Evolutionary conservation across 768 basidiomycete genomes (phyloP).

Genomic region (Suillus weaverae): DNA sequence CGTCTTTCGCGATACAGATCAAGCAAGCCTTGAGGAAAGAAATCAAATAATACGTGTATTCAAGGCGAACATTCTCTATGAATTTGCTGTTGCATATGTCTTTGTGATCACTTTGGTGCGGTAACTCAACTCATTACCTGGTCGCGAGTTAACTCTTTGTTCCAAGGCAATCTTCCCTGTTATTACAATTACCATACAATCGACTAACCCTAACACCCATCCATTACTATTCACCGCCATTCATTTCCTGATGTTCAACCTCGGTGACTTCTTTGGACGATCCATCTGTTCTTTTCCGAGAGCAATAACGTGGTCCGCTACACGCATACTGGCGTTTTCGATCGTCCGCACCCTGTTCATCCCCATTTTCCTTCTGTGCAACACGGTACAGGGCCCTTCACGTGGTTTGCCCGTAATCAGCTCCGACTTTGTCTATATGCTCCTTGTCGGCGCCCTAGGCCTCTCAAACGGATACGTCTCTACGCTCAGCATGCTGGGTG

Average conservation of each 20-base stretch:
- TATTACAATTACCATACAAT: conserved; percentile 73
- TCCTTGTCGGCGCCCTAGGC: conserved; percentile 71
- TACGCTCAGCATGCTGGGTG: conserved; percentile 79
- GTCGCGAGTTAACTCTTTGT: conserved; percentile 10
- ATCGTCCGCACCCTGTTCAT: conserved; percentile 78
- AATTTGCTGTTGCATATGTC: conserved; percentile 72
- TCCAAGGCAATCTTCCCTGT: conserved; percentile 82
- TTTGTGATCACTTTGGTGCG: conserved; percentile 80
- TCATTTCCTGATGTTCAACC: conserved; percentile 79
- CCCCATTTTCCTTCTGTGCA: conserved; percentile 85
- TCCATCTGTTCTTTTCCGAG: conserved; percentile 64
- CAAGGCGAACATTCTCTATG: conserved; percentile 65
- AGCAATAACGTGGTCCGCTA: conserved; percentile 68
- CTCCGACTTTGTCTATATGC: conserved; percentile 77
- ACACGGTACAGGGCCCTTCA: conserved; percentile 54
- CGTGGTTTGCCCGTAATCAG: conserved; percentile 48
- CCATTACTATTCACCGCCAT: conserved; percentile 78
- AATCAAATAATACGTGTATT: conserved; percentile 53
- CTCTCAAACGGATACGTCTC: conserved; percentile 79
- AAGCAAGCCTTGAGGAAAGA: conserved; percentile 35
- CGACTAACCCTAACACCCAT: conserved; percentile 65
- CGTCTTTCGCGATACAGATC: conserved; percentile 31
- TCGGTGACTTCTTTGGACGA: conserved; percentile 72
- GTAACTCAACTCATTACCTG: background rate
- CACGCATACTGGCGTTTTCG: conserved; percentile 61